Conservation (phyloP, 176 grass and related monocot genomes). For the Triticum urartu region DNA sequence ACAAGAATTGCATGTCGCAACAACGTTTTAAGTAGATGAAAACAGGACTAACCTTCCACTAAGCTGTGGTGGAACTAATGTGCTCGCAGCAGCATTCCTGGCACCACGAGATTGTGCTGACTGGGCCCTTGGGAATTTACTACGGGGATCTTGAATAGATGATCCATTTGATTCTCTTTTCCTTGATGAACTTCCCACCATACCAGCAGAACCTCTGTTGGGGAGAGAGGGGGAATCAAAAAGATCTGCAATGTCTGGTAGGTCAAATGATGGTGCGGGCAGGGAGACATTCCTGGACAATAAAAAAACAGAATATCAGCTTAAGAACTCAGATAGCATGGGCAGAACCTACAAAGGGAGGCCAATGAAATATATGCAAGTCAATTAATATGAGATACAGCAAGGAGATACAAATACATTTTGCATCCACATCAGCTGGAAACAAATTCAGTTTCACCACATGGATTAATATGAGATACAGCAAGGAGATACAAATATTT, state of each 20-base stretch:
- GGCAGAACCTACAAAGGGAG: slow-evolving; percentile 9
- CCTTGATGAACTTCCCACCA: slow-evolving; percentile 47
- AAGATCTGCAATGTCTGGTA: slow-evolving; percentile 70
- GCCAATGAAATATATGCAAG: neutral
- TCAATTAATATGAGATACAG: neutral
- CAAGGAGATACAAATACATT: slow-evolving; percentile 14
- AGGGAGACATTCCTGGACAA: slow-evolving; percentile 36
- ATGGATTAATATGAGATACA: neutral
- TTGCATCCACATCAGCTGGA: neutral
- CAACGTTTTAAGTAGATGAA: too few relatives aligned
- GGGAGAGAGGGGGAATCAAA: slow-evolving; percentile 39
- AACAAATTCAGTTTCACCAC: neutral
- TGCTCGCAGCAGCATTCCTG: slow-evolving; percentile 37
- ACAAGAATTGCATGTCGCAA: too few relatives aligned
- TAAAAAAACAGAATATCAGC: neutral
- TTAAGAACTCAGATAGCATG: neutral
- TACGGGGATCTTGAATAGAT: slow-evolving; percentile 25
- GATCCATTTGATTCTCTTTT: slow-evolving; percentile 92
- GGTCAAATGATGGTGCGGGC: slow-evolving; percentile 59
- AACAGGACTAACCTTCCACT: slow-evolving; percentile 60
- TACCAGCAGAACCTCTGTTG: slow-evolving; percentile 41
- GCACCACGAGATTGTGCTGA: slow-evolving; percentile 37
- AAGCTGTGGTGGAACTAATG: slow-evolving; percentile 77
- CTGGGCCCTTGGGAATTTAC: slow-evolving; percentile 67
- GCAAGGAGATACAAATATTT: too few relatives aligned